A percentile compares a stretch with the other conserved stretches of the same genome.
Conservation (phyloP, 768 basidiomycete genomes). For the Mycena vulgaris region DNA sequence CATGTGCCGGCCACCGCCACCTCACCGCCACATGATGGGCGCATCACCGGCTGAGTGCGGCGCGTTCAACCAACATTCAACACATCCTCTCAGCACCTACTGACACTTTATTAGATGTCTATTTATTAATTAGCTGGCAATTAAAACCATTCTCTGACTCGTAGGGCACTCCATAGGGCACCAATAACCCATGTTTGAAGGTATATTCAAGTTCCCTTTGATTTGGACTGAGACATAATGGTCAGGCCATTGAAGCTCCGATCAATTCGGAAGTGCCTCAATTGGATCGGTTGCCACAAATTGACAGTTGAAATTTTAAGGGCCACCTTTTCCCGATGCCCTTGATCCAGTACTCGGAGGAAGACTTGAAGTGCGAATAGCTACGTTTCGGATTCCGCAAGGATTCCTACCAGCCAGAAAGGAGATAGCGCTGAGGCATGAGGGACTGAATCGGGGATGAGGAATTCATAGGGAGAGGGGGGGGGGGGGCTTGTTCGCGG, state of each 20-base stretch:
- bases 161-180: too few species aligned
- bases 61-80: too few species aligned
- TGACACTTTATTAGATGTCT: too few species aligned
- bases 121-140: too few species aligned
- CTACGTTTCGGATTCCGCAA: conserved; percentile 21
- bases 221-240: conserved; percentile 3
- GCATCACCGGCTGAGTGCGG: too few species aligned
- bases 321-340: conserved; percentile 17
- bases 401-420: conserved; percentile 19
- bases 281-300: conserved; percentile 23
- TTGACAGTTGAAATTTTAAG: conserved; percentile 17
- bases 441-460: not conserved
- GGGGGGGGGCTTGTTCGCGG: conserved; percentile 1
- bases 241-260: conserved; percentile 3
- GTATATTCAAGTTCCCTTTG: not conserved
- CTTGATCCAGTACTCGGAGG: conserved; percentile 5
- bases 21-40: too few species aligned
- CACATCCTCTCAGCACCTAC: too few species aligned
- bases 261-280: conserved; percentile 3
- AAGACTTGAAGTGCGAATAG: conserved; percentile 11
- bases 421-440: not conserved
- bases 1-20: too few species aligned
- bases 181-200: not conserved
- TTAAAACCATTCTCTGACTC: too few species aligned
- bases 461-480: not conserved